phyloP scores from a whole-genome alignment of 768 basidiomycete species.

The Trametes coccinea region DNA sequence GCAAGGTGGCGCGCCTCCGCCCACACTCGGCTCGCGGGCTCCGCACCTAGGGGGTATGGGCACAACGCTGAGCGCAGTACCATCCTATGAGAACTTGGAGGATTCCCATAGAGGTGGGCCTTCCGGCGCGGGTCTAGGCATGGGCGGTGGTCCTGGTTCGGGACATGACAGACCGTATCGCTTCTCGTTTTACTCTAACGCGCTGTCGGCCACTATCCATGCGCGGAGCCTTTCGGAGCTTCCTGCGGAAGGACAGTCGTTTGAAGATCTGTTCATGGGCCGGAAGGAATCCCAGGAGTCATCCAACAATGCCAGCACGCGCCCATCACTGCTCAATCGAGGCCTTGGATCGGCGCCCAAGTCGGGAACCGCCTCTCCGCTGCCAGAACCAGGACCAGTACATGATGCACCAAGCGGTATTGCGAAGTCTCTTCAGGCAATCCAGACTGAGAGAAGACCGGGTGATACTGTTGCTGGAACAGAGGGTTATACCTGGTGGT shows the following conservation, averaged over 20 bases:
- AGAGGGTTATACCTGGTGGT: conserved; percentile 93
- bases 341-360: conserved; percentile 12
- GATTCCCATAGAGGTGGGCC: conserved; percentile 9
- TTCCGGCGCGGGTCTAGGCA: conserved; percentile 5
- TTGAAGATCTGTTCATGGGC: conserved; percentile 85
- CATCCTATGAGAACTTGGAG: conserved; percentile 43
- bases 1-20: conserved; percentile 39
- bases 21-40: conserved; percentile 43
- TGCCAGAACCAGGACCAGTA: conserved; percentile 10
- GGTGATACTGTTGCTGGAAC: conserved; percentile 37
- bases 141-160: conserved; percentile 20
- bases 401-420: conserved; percentile 5
- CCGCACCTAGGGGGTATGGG: conserved; percentile 26
- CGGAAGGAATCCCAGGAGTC: conserved; percentile 25
- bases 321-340: neutral
- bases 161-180: conserved; percentile 88
- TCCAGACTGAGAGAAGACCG: conserved; percentile 17
- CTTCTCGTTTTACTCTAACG: conserved; percentile 98
- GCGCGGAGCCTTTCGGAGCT: conserved; percentile 90
- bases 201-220: conserved; percentile 90
- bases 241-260: conserved; percentile 90
- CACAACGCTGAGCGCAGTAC: conserved; percentile 38
- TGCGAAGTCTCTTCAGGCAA: conserved; percentile 19
- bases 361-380: conserved; percentile 19
- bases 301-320: conserved; percentile 2